These are phyloP conservation scores for Trypanosoma scelopori DNA, from an alignment of 208 protist species.

Conservation along the genomic window DNA sequence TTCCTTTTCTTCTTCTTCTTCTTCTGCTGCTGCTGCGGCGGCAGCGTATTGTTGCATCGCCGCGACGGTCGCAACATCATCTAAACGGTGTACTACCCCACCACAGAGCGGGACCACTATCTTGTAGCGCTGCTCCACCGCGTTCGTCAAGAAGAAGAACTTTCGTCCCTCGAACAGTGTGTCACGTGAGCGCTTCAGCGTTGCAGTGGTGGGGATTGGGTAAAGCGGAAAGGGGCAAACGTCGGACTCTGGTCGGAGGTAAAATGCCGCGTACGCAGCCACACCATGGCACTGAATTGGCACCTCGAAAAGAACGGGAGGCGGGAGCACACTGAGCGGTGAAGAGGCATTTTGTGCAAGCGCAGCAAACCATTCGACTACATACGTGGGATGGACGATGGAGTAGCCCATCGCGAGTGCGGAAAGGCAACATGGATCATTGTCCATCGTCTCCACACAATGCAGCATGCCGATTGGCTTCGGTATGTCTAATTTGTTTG, in stretches of 20 bases:
- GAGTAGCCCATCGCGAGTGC: constrained; percentile 74
- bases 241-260: constrained; percentile 71
- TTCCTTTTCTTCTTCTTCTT: neutral
- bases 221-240: constrained; percentile 75
- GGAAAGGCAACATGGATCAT: constrained; percentile 52
- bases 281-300: constrained; percentile 39
- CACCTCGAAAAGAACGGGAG: constrained; percentile 59
- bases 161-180: constrained; percentile 39
- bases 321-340: constrained; percentile 65
- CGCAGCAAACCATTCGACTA: constrained; percentile 78
- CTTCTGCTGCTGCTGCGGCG: neutral
- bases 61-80: constrained; percentile 20
- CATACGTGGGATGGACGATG: constrained; percentile 66
- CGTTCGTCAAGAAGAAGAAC: constrained; percentile 60
- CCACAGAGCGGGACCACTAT: constrained; percentile 29
- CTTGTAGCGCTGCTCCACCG: constrained; percentile 43
- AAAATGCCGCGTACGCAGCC: constrained; percentile 34
- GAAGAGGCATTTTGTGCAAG: constrained; percentile 52
- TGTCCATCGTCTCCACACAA: constrained; percentile 50
- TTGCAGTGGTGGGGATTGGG: constrained; percentile 55
- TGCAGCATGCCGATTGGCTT: constrained; percentile 62
- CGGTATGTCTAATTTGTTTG: constrained; percentile 26
- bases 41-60: constrained; percentile 4
- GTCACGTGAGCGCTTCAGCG: constrained; percentile 40
- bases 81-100: constrained; percentile 15